These are phyloP conservation scores for Fusarium abutilonis DNA, from an alignment of 2,329 filamentous ascomycete species.

Conservation along the genomic window DNA sequence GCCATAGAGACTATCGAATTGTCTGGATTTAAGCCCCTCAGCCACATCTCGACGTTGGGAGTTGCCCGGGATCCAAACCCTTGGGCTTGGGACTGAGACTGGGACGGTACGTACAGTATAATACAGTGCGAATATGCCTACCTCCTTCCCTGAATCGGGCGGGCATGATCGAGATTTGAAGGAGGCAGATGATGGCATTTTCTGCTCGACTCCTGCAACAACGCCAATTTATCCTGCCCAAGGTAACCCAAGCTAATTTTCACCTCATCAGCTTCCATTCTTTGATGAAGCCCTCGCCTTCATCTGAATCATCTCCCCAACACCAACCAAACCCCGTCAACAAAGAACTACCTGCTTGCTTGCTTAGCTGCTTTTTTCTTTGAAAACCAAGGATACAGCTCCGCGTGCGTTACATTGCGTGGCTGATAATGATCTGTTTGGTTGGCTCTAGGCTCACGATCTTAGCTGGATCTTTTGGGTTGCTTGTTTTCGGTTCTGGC, in stretches of 20 bases:
- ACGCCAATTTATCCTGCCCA: background rate
- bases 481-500: constrained; percentile 15
- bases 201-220: background rate
- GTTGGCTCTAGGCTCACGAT: constrained; percentile 31
- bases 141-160: constrained; percentile 19
- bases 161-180: constrained; percentile 32
- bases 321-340: background rate
- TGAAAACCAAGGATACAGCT: constrained; percentile 14
- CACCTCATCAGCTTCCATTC: constrained; percentile 6
- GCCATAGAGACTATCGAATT: constrained; percentile 1
- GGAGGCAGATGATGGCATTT: constrained; percentile 20
- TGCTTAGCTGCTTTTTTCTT: constrained; percentile 10
- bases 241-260: constrained; percentile 6
- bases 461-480: constrained; percentile 19
- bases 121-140: background rate
- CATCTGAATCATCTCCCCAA: background rate
- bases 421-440: constrained; percentile 8
- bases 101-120: too few species aligned
- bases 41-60: constrained; percentile 27
- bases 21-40: constrained; percentile 37
- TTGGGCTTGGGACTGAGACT: constrained; percentile 9
- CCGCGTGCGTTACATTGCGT: constrained; percentile 29
- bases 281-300: background rate
- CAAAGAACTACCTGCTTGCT: constrained; percentile 3
- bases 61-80: constrained; percentile 25